Base-by-base conservation (phyloP, 2,329 filamentous ascomycete genomes). In the Talaromyces piceae region DNA sequence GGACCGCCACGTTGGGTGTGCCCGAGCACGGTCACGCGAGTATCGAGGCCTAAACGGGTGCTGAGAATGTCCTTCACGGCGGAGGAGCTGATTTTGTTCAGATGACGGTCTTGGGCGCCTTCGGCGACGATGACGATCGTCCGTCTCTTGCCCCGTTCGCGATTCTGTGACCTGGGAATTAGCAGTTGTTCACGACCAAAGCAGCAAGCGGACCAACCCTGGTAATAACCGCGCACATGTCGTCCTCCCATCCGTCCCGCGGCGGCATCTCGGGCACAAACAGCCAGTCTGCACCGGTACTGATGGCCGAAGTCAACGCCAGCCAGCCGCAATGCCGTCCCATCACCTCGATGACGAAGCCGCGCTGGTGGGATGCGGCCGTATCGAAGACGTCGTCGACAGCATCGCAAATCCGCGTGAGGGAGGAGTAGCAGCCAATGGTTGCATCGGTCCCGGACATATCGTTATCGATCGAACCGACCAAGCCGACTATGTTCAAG, bases 301-400 rank as follows among this genome's bases (percentile, higher is more conserved):
- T 91, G 54, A 98, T 91, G 63, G 91, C 91, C 12, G 91, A 87
- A 86, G 97, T 96, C 55, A 98, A 79, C 37, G 93, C 93, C 56
- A 98, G 77, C 93, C 93, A 98, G 56, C 93, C 93, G 68, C 93
- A 98, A 72, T 98, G 91, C 54, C 93, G 81, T 46, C 93, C 93
- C 93, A 98, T 98, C 63, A 98, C 93, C 70, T 96, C 93, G 56
- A 98, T 87, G 52, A 98, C 91, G 69, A 98, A 98, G 33, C 93
- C 93, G 61, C 93, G 81, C 58, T 95, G 94, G 71, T 98, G 93
- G 25, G 91, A 96, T 48, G 91, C 91, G 0, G 93, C 97, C 18
- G 91, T 91, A 71, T 98, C 91, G 61, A 98, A 75, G 25, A 75
- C 95, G 65, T 90, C 91, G 73, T 98, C 93, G 53, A 98, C 88